phyloP scores from a whole-genome alignment of 805 yeast genomes.

The Candida vaughaniae region DNA sequence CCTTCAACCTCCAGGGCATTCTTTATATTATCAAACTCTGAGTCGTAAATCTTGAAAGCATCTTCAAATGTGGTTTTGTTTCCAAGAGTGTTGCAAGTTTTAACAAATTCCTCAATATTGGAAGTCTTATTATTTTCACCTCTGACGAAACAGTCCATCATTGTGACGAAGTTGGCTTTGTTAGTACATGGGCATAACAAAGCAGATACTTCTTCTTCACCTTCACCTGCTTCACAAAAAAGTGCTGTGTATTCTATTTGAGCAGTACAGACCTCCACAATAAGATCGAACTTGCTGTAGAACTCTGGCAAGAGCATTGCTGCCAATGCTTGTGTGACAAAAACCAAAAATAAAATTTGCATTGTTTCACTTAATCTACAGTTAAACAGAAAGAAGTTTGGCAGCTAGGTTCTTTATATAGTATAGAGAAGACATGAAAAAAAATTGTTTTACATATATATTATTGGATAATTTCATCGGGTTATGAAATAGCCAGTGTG shows the following conservation, averaged over 20 bases:
- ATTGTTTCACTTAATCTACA: too few relatives aligned
- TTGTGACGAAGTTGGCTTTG: slow-evolving; percentile 19
- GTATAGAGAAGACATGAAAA: too few relatives aligned
- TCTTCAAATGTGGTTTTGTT: slow-evolving; percentile 10
- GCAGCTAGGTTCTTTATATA: too few relatives aligned
- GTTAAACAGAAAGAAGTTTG: too few relatives aligned
- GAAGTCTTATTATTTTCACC: slow-evolving; percentile 19
- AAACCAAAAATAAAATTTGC: too few relatives aligned
- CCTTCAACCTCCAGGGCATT: slow-evolving; percentile 14
- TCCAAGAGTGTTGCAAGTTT: slow-evolving; percentile 10
- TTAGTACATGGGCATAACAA: slow-evolving; percentile 16
- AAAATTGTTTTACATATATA: too few relatives aligned
- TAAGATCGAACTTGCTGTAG: slow-evolving; percentile 11
- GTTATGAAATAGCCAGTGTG: too few relatives aligned
- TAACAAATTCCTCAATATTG: slow-evolving; percentile 14
- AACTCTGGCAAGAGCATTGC: slow-evolving; percentile 11
- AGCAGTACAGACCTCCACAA: slow-evolving; percentile 14
- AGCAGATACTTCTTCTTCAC: background rate
- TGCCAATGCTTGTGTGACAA: background rate
- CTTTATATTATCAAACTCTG: slow-evolving; percentile 8
- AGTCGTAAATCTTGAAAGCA: slow-evolving; percentile 14
- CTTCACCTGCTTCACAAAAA: slow-evolving; percentile 13
- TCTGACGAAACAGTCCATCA: slow-evolving; percentile 20
- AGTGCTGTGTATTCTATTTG: slow-evolving; percentile 12
- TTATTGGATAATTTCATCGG: too few relatives aligned